Conservation (phyloP, 148 eudicot genomes). For the Beta vulgaris region DNA sequence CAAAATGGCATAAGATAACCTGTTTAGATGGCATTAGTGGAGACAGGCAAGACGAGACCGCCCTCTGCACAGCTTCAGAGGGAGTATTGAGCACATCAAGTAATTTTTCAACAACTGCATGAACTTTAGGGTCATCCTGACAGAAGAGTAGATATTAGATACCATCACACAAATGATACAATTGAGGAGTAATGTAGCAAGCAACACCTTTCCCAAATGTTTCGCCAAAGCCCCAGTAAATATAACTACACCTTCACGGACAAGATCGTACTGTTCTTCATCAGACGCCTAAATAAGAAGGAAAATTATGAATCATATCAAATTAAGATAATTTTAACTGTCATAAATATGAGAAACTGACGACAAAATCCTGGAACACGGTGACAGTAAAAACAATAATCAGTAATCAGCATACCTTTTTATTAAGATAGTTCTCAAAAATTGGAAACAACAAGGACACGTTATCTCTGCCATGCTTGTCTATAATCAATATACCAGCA, state of each 20-base stretch:
- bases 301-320: not conserved
- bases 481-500: slow-evolving; percentile 94
- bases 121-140: slow-evolving; percentile 97
- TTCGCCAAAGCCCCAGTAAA: slow-evolving; percentile 97
- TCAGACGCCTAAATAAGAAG: slow-evolving; percentile 61
- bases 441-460: slow-evolving; percentile 91
- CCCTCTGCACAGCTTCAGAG: slow-evolving; percentile 97
- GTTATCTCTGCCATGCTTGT: slow-evolving; percentile 88
- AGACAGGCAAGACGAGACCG: slow-evolving; percentile 87
- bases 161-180: not conserved
- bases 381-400: not conserved
- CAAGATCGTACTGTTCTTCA: slow-evolving; percentile 89
- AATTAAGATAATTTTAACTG: not conserved
- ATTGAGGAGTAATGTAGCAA: not conserved
- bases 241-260: slow-evolving; percentile 98
- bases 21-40: slow-evolving; percentile 90
- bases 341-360: slow-evolving; percentile 2
- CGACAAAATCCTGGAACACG: not conserved
- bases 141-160: slow-evolving; percentile 16
- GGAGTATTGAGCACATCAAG: slow-evolving; percentile 95
- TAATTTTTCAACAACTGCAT: slow-evolving; percentile 83
- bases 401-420: slow-evolving; percentile 57
- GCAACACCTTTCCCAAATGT: slow-evolving; percentile 77
- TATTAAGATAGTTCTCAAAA: slow-evolving; percentile 93
- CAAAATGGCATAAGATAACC: slow-evolving; percentile 34